These are phyloP conservation scores for Lentinus brumalis DNA, from an alignment of 768 basidiomycete genomes.

Conservation along the genomic window DNA sequence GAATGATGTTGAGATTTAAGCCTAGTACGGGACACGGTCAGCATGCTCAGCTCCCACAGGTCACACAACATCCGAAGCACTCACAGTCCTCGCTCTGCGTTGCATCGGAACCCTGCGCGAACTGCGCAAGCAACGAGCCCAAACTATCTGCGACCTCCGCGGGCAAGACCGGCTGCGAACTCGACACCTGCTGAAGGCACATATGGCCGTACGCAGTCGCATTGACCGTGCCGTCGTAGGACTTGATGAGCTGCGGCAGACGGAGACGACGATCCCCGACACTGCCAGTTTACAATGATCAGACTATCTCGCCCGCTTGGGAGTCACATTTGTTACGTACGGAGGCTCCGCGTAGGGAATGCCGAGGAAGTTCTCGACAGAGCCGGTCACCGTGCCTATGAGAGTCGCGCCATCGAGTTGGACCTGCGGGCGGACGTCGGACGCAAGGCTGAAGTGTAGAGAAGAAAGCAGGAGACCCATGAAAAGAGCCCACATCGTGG, in stretches of 20 bases:
- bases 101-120: background rate
- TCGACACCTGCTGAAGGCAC: slow-evolving; percentile 12
- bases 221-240: slow-evolving; percentile 8
- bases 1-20: background rate
- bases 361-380: too few species aligned
- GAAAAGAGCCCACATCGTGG: too few species aligned
- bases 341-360: too few species aligned
- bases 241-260: slow-evolving; percentile 12
- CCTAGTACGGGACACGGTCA: background rate
- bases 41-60: slow-evolving; percentile 26
- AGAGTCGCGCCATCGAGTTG: too few species aligned
- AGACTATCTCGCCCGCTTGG: too few species aligned
- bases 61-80: slow-evolving; percentile 34
- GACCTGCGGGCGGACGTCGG: too few species aligned
- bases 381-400: too few species aligned
- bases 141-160: background rate
- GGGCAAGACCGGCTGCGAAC: background rate
- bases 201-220: slow-evolving; percentile 16
- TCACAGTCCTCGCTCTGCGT: slow-evolving; percentile 9
- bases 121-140: background rate
- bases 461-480: too few species aligned
- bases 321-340: too few species aligned
- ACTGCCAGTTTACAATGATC: background rate
- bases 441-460: too few species aligned
- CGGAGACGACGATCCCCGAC: slow-evolving; percentile 19